Evolutionary conservation across 106 monocot species (phyloP), one percentile per base, ranked within the genome.

Genomic region (Acorus gramineus): DNA sequence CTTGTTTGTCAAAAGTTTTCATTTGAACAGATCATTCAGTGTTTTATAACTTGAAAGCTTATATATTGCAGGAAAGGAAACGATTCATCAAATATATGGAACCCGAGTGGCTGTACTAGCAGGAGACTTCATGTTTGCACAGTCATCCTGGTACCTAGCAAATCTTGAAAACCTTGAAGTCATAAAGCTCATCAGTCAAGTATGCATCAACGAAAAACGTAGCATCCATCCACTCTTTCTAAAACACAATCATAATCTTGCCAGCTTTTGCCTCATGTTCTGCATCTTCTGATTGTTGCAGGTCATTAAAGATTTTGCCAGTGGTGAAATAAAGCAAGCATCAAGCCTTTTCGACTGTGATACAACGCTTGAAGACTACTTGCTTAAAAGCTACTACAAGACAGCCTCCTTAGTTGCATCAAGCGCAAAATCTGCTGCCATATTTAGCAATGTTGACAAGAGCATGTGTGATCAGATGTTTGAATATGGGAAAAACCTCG

Each of bases 271-370:
- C 3, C 56, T 7, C 13, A 49, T 50, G 6, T 44, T 6, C 11
- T 50, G 4, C 42, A 50, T 61, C 14, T 42, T 61, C 14, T 70
- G 9, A 62, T 58, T 44, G 43, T 14, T 10, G 59, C 83, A 98
- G 91, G 96, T 98, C 7, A 98, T 98, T 53, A 98, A 92, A 70
- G 96, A 98, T 79, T 98, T 98, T 76, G 91, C 96, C 10, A 88
- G 87, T 50, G 96, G 96, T 13, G 96, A 98, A 75, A 92, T 91
- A 69, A 92, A 92, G 61, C 96, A 98, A 72, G 91, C 85, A 11
- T 98, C 96, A 5, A 78, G 77, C 65, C 81, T 98, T 14, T 98
- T 92, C 57, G 59, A 92, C 55, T 83, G 85, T 11, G 88, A 88
- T 49, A 5, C 81, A 43, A 68, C 85, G 3, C 87, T 91, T 5